Evolutionary conservation across 345 rosid species (phyloP).

Genomic region (Trapa incisa): DNA sequence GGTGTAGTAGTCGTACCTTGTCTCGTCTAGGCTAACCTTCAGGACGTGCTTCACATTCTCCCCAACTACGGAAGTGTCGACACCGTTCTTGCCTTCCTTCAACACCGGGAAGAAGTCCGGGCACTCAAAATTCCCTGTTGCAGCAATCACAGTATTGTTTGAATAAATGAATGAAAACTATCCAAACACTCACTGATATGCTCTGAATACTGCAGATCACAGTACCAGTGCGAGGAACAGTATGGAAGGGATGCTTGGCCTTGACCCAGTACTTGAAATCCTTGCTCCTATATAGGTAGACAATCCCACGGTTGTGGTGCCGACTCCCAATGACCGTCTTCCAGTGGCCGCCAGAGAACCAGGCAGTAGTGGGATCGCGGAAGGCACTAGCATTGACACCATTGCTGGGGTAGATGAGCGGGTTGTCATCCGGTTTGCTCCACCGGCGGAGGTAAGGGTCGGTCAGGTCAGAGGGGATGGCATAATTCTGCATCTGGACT

Average conservation of each 20-base stretch:
- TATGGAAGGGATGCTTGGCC: constrained; percentile 60
- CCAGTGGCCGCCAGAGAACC: constrained; percentile 60
- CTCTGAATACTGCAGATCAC: background rate
- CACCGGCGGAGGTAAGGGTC: constrained; percentile 70
- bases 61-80: constrained; percentile 28
- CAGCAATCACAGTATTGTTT: background rate
- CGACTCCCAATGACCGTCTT: constrained; percentile 41
- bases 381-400: constrained; percentile 57
- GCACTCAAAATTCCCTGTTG: background rate
- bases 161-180: background rate
- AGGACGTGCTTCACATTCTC: constrained; percentile 34
- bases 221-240: constrained; percentile 34
- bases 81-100: constrained; percentile 22
- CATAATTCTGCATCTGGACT: constrained; percentile 60
- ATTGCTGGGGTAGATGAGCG: constrained; percentile 30
- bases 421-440: constrained; percentile 72
- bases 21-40: constrained; percentile 65
- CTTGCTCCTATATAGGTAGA: constrained; percentile 45
- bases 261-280: constrained; percentile 59
- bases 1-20: constrained; percentile 69
- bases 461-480: constrained; percentile 49
- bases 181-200: too few relatives aligned
- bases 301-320: constrained; percentile 45
- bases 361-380: constrained; percentile 89
- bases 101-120: constrained; percentile 35